Base-by-base conservation (phyloP, 225 moss, liverwort and hornwort species). In the Bryoerythrophyllum caledonicum region DNA sequence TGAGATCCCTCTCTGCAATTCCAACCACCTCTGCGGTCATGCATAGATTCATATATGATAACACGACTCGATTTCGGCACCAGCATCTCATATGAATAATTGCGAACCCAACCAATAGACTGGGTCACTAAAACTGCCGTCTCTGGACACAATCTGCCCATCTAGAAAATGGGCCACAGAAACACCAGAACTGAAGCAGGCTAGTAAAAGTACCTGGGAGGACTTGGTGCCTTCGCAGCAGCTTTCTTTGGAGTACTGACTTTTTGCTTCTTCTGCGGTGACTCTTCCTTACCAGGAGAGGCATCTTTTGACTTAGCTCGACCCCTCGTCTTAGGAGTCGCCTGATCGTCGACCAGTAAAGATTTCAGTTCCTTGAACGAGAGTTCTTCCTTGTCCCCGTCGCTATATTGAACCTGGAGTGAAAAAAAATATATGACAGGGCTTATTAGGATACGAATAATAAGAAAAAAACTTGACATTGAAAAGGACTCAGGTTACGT, bases 261-360 rank as follows among this genome's bases (percentile, higher is more conserved):
- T 81, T 88, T 88, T 74, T 88, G 88, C 79, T 88, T 88, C 70
- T 88, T 88, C 56, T 16, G 0, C 10, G 85, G 85, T 14, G 88
- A 85, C 58, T 71, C 82, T 40, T 71, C 84, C 46, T 84, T 87
- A 4, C 55, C 63, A 13, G 87, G 84, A 54, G 80, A 82, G 26
- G 74, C 75, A 57, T 60, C 61, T 20, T 28, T 71, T 19, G 82
- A 68, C 63, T 79, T 82, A 10, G 83, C 49, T 34, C 80, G 85
- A 1, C 78, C 83, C 43, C 85, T 88, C 41, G 83, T 85, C 76
- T 83, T 85, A 0, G 83, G 81, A 71, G 85, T 79, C 52, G 70
- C 51, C 69, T 78, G 75, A 53, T 65, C 85, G 46, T 81, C 85
- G 25, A 74, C 74, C 52, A 85, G 66, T 28, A 81, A 76, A 49